Percentiles rank a stretch among this genome's conserved stretches.
Conservation (phyloP, 2,329 filamentous ascomycete genomes). For the Anisogramma anomala region DNA sequence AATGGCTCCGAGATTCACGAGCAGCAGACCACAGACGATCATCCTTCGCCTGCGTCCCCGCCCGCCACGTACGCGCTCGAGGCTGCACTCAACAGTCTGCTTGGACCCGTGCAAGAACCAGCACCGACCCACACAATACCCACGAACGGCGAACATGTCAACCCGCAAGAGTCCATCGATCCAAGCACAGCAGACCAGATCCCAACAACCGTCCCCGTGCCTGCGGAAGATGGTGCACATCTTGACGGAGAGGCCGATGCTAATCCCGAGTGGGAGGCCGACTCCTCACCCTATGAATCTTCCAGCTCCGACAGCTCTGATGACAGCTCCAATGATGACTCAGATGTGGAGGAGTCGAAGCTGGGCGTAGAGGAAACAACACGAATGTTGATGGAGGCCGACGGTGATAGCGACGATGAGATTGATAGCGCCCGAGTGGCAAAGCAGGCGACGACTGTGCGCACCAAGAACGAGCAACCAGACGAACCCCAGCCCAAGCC, state of each 20-base stretch:
- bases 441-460: conserved; percentile 39
- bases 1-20: background rate
- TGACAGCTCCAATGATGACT: conserved; percentile 46
- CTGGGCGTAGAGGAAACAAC: conserved; percentile 73
- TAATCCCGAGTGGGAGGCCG: conserved; percentile 73
- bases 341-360: conserved; percentile 48
- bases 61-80: conserved; percentile 19
- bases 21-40: background rate
- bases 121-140: background rate
- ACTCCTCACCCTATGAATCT: conserved; percentile 66
- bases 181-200: background rate
- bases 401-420: conserved; percentile 70
- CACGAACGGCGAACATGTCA: background rate
- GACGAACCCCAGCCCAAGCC: conserved; percentile 61
- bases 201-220: background rate
- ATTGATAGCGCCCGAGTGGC: conserved; percentile 39
- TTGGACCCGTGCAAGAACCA: conserved; percentile 7
- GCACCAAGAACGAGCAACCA: conserved; percentile 69
- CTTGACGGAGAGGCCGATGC: conserved; percentile 6
- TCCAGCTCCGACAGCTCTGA: conserved; percentile 49
- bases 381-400: conserved; percentile 72
- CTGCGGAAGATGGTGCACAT: background rate
- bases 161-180: background rate
- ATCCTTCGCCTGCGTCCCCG: conserved; percentile 6
- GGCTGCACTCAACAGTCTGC: conserved; percentile 16